Conservation (phyloP, 371 early-diverging fungal species). For the Mortierella sp. region DNA sequence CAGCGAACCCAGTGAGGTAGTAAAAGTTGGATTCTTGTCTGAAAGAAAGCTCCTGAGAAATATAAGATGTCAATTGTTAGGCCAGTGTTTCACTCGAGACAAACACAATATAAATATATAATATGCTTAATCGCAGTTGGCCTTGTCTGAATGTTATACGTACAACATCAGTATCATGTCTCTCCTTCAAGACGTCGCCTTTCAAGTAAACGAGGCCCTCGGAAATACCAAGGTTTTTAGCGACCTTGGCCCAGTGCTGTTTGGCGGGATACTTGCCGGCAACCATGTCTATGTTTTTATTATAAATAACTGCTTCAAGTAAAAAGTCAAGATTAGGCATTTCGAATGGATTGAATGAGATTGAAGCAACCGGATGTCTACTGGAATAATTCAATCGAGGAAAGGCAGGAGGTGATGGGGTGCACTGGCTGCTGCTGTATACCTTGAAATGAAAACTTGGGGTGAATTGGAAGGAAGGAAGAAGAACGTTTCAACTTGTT, state of each 20-base stretch:
- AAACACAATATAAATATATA: neutral
- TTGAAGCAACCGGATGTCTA: neutral
- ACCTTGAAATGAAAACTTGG: too few species aligned
- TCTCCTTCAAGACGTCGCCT: constrained; percentile 72
- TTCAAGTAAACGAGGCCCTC: constrained; percentile 78
- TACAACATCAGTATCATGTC: constrained; percentile 82
- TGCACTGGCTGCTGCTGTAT: too few species aligned
- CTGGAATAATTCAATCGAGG: too few species aligned
- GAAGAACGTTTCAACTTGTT: too few species aligned
- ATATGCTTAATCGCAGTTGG: neutral
- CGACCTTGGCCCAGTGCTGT: constrained; percentile 74
- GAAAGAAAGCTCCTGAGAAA: constrained; percentile 71
- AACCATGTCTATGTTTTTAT: constrained; percentile 23
- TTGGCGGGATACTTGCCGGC: constrained; percentile 64
- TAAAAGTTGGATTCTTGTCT: constrained; percentile 91
- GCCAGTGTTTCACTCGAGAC: neutral
- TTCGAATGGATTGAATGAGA: neutral
- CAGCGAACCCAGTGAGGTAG: constrained; percentile 79
- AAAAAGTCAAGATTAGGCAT: neutral
- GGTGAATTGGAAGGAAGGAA: too few species aligned
- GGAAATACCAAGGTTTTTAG: constrained; percentile 65
- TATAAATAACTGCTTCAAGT: neutral
- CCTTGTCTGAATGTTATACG: constrained; percentile 5
- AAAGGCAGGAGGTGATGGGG: too few species aligned
- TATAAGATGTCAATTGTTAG: neutral